Conservation (phyloP, 768 basidiomycete species). For the Leccinellum albellum region DNA sequence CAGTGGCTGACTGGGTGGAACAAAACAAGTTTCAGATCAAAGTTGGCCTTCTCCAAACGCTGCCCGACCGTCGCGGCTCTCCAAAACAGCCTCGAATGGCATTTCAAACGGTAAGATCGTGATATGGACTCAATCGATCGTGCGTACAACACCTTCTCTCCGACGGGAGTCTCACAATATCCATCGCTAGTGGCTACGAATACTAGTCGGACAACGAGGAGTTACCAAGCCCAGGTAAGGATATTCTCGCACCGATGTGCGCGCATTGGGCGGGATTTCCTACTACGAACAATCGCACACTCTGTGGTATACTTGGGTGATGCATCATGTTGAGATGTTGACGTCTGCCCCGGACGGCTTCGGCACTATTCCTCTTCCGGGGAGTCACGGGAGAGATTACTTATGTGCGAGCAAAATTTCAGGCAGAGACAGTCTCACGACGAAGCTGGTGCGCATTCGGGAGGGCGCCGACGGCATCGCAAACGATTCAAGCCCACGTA, state of each 20-base stretch:
- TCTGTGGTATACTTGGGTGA: neutral
- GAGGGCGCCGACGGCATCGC: neutral
- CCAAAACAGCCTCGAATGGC: neutral
- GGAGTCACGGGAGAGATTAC: neutral
- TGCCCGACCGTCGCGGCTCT: slow-evolving; percentile 8
- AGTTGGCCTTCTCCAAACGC: neutral
- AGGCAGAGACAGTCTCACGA: neutral
- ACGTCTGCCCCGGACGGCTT: neutral
- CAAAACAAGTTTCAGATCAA: slow-evolving; percentile 9
- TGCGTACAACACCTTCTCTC: neutral
- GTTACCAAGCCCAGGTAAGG: neutral
- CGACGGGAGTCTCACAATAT: neutral
- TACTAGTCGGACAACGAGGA: neutral
- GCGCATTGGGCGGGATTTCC: neutral
- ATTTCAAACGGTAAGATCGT: neutral
- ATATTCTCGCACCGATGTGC: neutral
- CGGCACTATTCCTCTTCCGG: neutral
- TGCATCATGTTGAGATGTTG: neutral
- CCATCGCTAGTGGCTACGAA: neutral
- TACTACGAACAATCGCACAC: neutral
- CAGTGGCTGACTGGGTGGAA: slow-evolving; percentile 19
- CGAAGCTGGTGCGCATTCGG: neutral
- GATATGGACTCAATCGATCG: neutral
- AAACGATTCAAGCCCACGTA: neutral
- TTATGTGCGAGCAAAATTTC: neutral